phyloP scores from a whole-genome alignment of 2,329 filamentous ascomycete genomes.

The Didymella pinodella region DNA sequence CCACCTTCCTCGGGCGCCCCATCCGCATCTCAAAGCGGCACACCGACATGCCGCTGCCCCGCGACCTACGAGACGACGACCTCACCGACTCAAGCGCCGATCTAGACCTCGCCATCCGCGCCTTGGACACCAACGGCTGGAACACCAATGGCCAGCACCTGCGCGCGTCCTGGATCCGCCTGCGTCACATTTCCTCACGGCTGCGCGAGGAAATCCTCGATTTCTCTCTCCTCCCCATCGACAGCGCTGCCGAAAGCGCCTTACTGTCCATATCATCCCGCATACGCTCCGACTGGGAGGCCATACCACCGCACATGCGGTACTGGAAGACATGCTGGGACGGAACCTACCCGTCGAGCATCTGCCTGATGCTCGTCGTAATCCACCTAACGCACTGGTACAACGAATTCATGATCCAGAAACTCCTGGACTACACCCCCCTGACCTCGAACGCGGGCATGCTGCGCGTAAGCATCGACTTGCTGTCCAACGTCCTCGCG shows the following conservation, averaged over 20 bases:
- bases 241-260: slow-evolving; percentile 29
- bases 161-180: slow-evolving; percentile 41
- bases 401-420: slow-evolving; percentile 49
- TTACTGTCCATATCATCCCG: slow-evolving; percentile 43
- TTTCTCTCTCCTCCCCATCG: slow-evolving; percentile 35
- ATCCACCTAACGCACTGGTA: slow-evolving; percentile 46
- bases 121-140: slow-evolving; percentile 46
- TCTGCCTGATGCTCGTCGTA: slow-evolving; percentile 48
- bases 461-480: slow-evolving; percentile 37
- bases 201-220: slow-evolving; percentile 48
- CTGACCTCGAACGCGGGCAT: slow-evolving; percentile 37
- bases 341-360: slow-evolving; percentile 31
- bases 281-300: slow-evolving; percentile 38
- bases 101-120: slow-evolving; percentile 27
- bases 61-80: slow-evolving; percentile 43
- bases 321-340: slow-evolving; percentile 45
- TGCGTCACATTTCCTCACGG: slow-evolving; percentile 35
- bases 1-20: slow-evolving; percentile 47
- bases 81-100: slow-evolving; percentile 31
- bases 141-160: slow-evolving; percentile 48
- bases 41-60: slow-evolving; percentile 40
- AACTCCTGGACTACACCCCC: slow-evolving; percentile 39
- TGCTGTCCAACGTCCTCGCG: slow-evolving; percentile 40
- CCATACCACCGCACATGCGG: slow-evolving; percentile 39
- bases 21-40: slow-evolving; percentile 43